These are phyloP conservation scores for Pulveroboletus sp. DNA, from an alignment of 768 basidiomycete genomes.

Conservation along the genomic window DNA sequence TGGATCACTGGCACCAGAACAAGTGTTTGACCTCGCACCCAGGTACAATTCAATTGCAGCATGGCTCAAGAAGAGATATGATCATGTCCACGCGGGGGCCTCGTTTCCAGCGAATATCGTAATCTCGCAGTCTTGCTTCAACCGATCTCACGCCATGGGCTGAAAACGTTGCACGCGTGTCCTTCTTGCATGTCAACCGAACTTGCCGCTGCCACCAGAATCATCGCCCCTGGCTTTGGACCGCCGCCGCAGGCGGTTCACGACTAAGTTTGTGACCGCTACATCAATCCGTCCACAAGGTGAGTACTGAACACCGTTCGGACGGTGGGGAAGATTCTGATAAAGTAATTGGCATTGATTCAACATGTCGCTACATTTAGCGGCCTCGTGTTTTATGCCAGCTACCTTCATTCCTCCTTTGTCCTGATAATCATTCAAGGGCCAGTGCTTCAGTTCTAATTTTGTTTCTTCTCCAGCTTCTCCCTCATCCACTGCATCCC, in stretches of 20 bases:
- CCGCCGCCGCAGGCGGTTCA: not conserved
- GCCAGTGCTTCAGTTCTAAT: slow-evolving; percentile 27
- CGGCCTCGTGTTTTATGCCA: slow-evolving; percentile 35
- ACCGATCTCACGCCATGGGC: slow-evolving; percentile 19
- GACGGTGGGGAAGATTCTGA: slow-evolving; percentile 5
- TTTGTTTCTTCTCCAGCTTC: slow-evolving; percentile 17
- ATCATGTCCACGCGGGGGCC: slow-evolving; percentile 27
- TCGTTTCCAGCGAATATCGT: slow-evolving; percentile 24
- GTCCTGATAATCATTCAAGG: slow-evolving; percentile 34
- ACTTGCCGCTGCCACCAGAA: not conserved
- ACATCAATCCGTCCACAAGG: not conserved
- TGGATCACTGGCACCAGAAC: no score
- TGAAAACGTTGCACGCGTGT: slow-evolving; percentile 13
- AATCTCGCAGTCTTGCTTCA: slow-evolving; percentile 19
- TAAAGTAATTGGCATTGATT: slow-evolving; percentile 26
- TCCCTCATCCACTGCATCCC: slow-evolving; percentile 18
- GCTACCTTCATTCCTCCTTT: slow-evolving; percentile 18
- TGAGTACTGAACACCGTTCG: not conserved
- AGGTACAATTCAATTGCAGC: not conserved
- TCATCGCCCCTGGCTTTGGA: not conserved
- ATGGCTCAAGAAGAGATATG: not conserved
- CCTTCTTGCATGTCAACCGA: slow-evolving; percentile 4
- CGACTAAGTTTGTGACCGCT: not conserved
- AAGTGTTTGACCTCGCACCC: no score
- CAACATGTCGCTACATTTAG: slow-evolving; percentile 25